Conservation (phyloP, 2,329 filamentous ascomycete genomes). For the Aschersonia sp. region DNA sequence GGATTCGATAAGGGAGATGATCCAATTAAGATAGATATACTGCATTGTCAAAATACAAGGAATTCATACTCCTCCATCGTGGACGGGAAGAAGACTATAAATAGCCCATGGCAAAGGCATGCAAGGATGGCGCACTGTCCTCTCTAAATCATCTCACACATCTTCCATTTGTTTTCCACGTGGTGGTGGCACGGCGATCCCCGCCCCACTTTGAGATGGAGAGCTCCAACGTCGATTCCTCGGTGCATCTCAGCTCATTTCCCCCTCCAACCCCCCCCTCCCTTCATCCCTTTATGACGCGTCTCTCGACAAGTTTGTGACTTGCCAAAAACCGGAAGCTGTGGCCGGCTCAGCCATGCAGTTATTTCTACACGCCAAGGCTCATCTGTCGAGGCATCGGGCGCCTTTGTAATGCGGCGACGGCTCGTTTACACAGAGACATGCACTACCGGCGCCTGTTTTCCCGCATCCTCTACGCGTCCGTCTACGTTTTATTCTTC, state of each 20-base stretch:
- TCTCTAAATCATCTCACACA: not conserved
- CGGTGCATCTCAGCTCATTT: not conserved
- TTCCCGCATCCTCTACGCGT: conserved; percentile 69
- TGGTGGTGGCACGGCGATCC: not conserved
- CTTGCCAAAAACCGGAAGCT: not conserved
- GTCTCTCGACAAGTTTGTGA: not conserved
- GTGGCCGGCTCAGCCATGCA: conserved; percentile 13
- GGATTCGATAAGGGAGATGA: conserved; percentile 13
- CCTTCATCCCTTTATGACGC: not conserved
- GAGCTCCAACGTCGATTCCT: not conserved
- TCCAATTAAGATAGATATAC: conserved; percentile 10
- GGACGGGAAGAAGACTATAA: too few relatives aligned
- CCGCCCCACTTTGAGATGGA: not conserved
- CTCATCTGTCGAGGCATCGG: conserved; percentile 2
- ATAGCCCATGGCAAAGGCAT: too few relatives aligned
- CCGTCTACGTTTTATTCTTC: conserved; percentile 62
- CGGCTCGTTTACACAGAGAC: not conserved
- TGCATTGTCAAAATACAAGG: not conserved
- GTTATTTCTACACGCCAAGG: conserved; percentile 2
- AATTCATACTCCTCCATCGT: not conserved
- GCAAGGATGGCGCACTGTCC: too few relatives aligned
- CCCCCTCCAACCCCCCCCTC: too few relatives aligned
- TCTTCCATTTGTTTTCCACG: not conserved
- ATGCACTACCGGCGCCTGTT: conserved; percentile 29
- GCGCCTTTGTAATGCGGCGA: not conserved